Conservation (phyloP, 495 filamentous ascomycete species). For the Penicillium verhagenii region DNA sequence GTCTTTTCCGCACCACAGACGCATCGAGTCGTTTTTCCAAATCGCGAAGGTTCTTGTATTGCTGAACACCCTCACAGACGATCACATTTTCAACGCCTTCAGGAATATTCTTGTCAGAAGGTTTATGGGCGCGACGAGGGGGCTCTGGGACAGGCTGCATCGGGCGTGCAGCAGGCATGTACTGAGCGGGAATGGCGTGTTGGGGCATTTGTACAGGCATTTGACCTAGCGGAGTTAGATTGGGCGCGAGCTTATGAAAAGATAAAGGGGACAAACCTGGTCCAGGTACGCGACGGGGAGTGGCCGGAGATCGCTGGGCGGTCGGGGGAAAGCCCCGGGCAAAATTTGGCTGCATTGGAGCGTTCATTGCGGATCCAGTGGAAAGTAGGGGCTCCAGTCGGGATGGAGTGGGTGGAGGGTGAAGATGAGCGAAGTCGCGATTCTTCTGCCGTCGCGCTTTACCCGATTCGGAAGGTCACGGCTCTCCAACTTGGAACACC, state of each 20-base stretch:
- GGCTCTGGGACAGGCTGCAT: constrained; percentile 50
- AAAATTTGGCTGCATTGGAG: constrained; percentile 46
- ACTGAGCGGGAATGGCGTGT: constrained; percentile 42
- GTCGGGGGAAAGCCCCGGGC: constrained; percentile 43
- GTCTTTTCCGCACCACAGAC: constrained; percentile 88
- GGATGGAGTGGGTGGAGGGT: constrained; percentile 21
- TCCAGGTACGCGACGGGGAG: constrained; percentile 43
- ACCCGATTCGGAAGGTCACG: constrained; percentile 35
- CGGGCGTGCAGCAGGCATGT: constrained; percentile 41
- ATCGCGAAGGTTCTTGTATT: constrained; percentile 81
- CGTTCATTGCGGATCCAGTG: constrained; percentile 35
- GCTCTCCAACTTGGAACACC: neutral
- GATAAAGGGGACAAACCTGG: constrained; percentile 35
- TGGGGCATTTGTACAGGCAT: constrained; percentile 43
- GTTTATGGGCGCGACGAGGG: constrained; percentile 77
- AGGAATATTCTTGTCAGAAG: constrained; percentile 91
- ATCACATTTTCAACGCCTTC: constrained; percentile 79
- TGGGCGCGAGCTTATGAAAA: constrained; percentile 4
- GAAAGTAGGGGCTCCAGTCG: constrained; percentile 14
- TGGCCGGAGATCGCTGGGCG: constrained; percentile 46
- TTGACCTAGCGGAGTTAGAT: constrained; percentile 24
- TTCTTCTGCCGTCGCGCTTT: constrained; percentile 43
- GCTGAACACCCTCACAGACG: constrained; percentile 75
- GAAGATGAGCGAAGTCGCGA: constrained; percentile 36
- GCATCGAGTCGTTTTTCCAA: constrained; percentile 88